Evolutionary conservation across 139 green algal species (phyloP).

Genomic region (Micractinium sp.): DNA sequence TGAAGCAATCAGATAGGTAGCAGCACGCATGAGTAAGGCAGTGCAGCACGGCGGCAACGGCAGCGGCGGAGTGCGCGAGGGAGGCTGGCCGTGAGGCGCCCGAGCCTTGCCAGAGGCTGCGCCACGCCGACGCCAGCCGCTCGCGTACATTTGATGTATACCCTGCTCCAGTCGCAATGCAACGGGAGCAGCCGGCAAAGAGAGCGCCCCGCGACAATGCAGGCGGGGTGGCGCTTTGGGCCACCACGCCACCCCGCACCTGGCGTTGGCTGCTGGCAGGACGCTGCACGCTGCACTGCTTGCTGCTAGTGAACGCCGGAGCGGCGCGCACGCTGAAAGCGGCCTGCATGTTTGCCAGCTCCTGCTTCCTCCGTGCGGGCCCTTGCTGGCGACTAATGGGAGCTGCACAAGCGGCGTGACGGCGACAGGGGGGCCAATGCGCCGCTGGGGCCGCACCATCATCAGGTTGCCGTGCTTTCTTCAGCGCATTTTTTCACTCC

Average conservation of each 20-base stretch:
- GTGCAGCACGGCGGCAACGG: neutral
- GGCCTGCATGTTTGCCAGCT: conserved; percentile 1
- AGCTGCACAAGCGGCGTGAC: neutral
- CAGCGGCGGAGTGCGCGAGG: neutral
- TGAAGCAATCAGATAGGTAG: neutral
- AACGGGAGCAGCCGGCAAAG: too few species aligned
- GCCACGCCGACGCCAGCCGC: neutral
- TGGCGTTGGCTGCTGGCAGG: neutral
- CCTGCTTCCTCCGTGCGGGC: neutral
- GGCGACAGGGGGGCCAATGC: neutral
- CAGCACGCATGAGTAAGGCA: neutral
- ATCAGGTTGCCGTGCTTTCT: too few species aligned
- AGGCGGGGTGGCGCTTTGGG: too few species aligned
- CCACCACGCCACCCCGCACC: neutral
- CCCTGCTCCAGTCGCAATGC: too few species aligned
- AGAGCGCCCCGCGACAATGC: too few species aligned
- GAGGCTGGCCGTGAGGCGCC: neutral
- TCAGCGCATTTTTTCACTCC: too few species aligned
- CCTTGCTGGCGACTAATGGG: neutral
- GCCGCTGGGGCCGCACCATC: neutral
- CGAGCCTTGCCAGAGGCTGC: neutral
- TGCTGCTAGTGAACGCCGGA: neutral
- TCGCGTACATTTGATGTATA: too few species aligned
- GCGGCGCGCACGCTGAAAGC: neutral
- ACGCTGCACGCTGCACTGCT: neutral